Evolutionary conservation across 2,329 filamentous ascomycete genomes (phyloP), one percentile per base, ranked within the genome.

Genomic region (Verticillium nubilum): DNA sequence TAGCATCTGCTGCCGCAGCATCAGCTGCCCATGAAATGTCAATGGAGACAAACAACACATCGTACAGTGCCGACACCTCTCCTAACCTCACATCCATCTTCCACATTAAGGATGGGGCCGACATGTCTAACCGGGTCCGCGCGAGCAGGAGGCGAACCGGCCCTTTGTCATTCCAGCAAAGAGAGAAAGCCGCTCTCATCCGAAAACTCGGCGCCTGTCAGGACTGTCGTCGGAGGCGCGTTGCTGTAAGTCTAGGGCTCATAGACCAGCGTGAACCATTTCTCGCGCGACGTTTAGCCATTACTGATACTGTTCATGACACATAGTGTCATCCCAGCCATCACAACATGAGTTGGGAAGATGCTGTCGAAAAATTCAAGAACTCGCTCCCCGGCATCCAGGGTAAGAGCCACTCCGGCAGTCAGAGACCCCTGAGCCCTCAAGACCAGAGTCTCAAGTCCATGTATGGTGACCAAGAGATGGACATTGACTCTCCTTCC

Each of bases 331-430:
- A 85, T 65, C 83, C 83, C 15, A 81, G 78, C 64, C 83, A 86
- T 67, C 83, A 85, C 64, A 80, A 80, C 64, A 81, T 85, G 81
- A 84, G 80, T 12, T 86, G 83, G 82, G 82, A 85, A 67, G 82
- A 85, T 62, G 80, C 83, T 17, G 75, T 80, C 54, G 74, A 73
- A 66, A 85, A 84, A 65, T 81, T 54, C 80, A 79, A 60, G 80
- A 83, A 26, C 78, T 82, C 52, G 74, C 77, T 29, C 75, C 78
- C 23, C 63, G 74, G 19, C 68, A 75, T 33, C 70, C 72, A 56
- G 42, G 42, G 42, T 50, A 50, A 50, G 42, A 19, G 42, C 42
- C n/a, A 50, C 9, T 23, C 42, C n/a, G 42, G 42, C 42, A 19
- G 42, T 23, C 78, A 73, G 60, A 73, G 76, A 33, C 77, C 76